These are phyloP conservation scores for Ilyonectria destructans DNA, from an alignment of 2,329 filamentous ascomycete species.

Conservation along the genomic window DNA sequence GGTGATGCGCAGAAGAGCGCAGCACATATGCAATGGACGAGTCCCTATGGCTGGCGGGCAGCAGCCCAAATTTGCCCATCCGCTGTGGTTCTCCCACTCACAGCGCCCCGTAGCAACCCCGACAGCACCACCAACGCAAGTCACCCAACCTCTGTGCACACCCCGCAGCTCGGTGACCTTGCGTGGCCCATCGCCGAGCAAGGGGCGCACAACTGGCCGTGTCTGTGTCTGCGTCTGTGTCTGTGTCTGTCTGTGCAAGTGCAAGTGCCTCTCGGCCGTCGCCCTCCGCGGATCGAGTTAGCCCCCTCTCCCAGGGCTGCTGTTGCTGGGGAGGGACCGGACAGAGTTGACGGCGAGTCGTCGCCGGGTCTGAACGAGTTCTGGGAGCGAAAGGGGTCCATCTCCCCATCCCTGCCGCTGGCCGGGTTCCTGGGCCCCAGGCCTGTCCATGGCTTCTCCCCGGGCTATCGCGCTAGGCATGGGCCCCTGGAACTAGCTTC, in stretches of 20 bases:
- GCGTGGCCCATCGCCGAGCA: neutral
- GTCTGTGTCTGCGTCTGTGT: neutral
- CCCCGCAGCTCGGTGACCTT: slow-evolving; percentile 7
- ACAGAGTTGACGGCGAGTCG: slow-evolving; percentile 8
- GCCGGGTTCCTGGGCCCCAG: slow-evolving; percentile 36
- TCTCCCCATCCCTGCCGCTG: slow-evolving; percentile 28
- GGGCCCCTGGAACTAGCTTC: slow-evolving; percentile 35
- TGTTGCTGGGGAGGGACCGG: slow-evolving; percentile 2
- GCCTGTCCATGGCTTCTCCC: slow-evolving; percentile 26
- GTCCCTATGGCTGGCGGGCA: slow-evolving; percentile 10
- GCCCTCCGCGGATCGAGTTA: neutral
- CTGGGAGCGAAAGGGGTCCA: slow-evolving; percentile 37
- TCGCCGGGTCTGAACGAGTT: slow-evolving; percentile 6
- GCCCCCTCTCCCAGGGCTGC: slow-evolving; percentile 7
- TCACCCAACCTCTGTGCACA: neutral
- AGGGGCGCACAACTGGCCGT: slow-evolving; percentile 6
- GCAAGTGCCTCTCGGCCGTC: neutral
- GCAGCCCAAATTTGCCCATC: slow-evolving; percentile 27
- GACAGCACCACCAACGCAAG: slow-evolving; percentile 12
- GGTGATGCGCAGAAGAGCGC: slow-evolving; percentile 14
- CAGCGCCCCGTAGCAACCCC: slow-evolving; percentile 3
- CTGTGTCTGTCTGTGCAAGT: slow-evolving; percentile 5
- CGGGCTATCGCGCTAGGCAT: slow-evolving; percentile 33
- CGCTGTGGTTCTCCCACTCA: slow-evolving; percentile 23
- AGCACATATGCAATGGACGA: slow-evolving; percentile 9